Evolutionary conservation across 306 rosid species (phyloP), one percentile per base, ranked within the genome.

Genomic region (Luffa aegyptiaca): DNA sequence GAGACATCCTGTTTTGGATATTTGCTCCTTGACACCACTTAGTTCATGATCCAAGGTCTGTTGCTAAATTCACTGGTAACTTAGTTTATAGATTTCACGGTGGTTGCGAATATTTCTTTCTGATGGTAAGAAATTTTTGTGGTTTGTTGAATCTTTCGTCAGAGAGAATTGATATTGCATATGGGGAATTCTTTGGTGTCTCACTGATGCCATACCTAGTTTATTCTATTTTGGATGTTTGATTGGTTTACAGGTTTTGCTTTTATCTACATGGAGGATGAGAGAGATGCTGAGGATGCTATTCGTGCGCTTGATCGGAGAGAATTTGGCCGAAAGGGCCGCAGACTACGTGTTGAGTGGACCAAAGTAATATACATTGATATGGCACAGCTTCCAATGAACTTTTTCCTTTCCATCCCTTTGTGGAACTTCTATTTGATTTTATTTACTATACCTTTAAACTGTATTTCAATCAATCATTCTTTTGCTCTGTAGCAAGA

Each of bases 331-430:
- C 93, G 91, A 12, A 86, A 91, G 88, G 96, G 99, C 8, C 99
- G 97, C 51, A 88, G 97, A 80, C 97, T 96, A 80, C 98, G 98
- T 80, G 99, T 96, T 55, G 99, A 96, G 85, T 96, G 99, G 99
- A 93, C 99, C 26, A 96, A 93, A 88, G 99, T 96, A 81, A 76
- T 51, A 4, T 78, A 26, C 72, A 37, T 72, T 58, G 42, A 69
- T 69, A n/a, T 69, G 14, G 3, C 69, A 46, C 74, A 46, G 5
- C 35, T 33, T 75, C 14, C 33, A 75, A 52, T 35, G 20, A 16
- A 20, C 11, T 75, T 7, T 75, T 76, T 44, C 35, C 79, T 59
- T 62, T 41, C 35, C 8, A 65, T 36, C 8, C 52, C 18, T 58
- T 59, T 65, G 41, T 79, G 78, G 80, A 46, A 20, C 45, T 56